These are phyloP conservation scores for Aspergillus ellipticus DNA, from an alignment of 495 filamentous ascomycete species.

Conservation along the genomic window DNA sequence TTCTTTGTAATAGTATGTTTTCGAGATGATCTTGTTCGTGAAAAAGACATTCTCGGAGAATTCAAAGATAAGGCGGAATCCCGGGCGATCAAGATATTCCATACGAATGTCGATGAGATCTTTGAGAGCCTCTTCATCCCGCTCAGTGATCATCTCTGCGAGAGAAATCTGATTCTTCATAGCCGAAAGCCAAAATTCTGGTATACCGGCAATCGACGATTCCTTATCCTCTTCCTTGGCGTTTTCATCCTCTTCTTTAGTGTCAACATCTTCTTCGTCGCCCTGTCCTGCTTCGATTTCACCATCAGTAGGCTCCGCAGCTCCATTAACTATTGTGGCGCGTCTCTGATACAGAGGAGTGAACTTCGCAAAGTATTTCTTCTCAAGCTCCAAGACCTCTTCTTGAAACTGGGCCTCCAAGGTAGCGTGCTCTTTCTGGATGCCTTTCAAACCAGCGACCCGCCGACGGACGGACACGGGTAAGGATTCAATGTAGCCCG, in stretches of 20 bases:
- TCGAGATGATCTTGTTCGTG: slow-evolving; percentile 93
- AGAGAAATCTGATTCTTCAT: slow-evolving; percentile 99
- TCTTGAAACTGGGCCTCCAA: slow-evolving; percentile 98
- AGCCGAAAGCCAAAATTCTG: slow-evolving; percentile 98
- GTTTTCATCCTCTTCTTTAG: slow-evolving; percentile 46
- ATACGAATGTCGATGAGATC: slow-evolving; percentile 91
- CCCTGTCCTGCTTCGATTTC: slow-evolving; percentile 85
- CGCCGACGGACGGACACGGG: slow-evolving; percentile 84
- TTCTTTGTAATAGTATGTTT: slow-evolving; percentile 99
- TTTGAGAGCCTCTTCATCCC: slow-evolving; percentile 90
- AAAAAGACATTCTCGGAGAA: slow-evolving; percentile 95
- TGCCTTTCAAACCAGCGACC: slow-evolving; percentile 90
- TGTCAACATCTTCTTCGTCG: slow-evolving; percentile 63
- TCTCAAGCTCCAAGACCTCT: slow-evolving; percentile 95
- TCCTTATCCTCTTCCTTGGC: slow-evolving; percentile 46
- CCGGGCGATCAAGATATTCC: slow-evolving; percentile 97
- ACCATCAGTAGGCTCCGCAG: slow-evolving; percentile 74
- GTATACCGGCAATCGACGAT: slow-evolving; percentile 69
- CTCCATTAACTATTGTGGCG: slow-evolving; percentile 87
- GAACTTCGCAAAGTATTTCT: slow-evolving; percentile 99
- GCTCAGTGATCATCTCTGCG: slow-evolving; percentile 96
- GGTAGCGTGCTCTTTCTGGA: slow-evolving; percentile 98
- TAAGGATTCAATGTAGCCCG: slow-evolving; percentile 96
- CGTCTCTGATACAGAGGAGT: slow-evolving; percentile 96
- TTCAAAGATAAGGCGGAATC: slow-evolving; percentile 96